phyloP scores from a whole-genome alignment of 225 moss, liverwort and hornwort genomes.

The Rhytidiadelphus loreus region DNA sequence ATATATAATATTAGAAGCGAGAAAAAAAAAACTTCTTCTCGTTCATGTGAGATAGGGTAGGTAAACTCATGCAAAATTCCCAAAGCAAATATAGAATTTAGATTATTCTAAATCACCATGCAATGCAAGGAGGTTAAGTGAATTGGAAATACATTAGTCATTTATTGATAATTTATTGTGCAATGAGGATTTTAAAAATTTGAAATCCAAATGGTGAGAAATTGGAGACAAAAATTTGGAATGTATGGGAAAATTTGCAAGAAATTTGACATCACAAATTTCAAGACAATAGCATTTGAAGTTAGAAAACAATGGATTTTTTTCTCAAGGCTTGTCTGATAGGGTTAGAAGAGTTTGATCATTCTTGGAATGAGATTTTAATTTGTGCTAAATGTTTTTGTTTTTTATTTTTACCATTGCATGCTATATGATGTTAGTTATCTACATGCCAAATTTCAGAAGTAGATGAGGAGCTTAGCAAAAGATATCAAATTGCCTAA shows the following conservation, averaged over 20 bases:
- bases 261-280: not conserved
- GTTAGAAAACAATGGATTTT: not conserved
- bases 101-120: not conserved
- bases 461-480: not conserved
- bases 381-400: not conserved
- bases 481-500: not conserved
- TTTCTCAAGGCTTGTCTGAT: accelerated
- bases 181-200: no score
- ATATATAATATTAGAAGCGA: not conserved
- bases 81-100: not conserved
- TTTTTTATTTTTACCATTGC: not conserved
- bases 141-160: not conserved
- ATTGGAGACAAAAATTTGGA: not conserved
- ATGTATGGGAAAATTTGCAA: not conserved
- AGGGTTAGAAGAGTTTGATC: not conserved
- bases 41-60: accelerated
- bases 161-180: not conserved
- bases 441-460: no score
- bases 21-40: not conserved
- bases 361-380: not conserved
- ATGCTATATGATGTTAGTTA: not conserved
- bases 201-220: accelerated
- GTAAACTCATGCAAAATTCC: not conserved
- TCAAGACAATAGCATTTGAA: not conserved
- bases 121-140: not conserved